Conservation (phyloP, 1,284 basidiomycete genomes). For the Earliella scabrosa region DNA sequence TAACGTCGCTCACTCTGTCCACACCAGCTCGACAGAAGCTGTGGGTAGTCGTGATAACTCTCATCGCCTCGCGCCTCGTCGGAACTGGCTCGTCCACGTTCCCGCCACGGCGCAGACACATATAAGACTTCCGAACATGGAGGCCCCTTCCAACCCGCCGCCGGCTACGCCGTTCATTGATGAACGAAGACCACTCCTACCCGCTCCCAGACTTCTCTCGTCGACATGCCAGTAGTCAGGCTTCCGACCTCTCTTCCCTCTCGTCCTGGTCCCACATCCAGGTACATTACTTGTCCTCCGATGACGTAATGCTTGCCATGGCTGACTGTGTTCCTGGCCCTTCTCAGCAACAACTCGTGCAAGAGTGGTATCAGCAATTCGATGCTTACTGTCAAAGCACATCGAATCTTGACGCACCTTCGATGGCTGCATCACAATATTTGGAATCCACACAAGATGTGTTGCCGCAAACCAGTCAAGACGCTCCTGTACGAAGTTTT, state of each 20-base stretch:
- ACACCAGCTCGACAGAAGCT: conserved; percentile 21
- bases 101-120: conserved; percentile 1
- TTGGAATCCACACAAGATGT: background rate
- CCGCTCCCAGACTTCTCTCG: conserved; percentile 4
- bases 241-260: background rate
- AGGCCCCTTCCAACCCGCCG: background rate
- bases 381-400: background rate
- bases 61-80: conserved; percentile 17
- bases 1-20: conserved; percentile 4
- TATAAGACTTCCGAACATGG: conserved; percentile 10
- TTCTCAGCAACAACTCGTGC: background rate
- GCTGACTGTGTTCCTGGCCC: too few species aligned
- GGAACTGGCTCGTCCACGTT: conserved; percentile 16
- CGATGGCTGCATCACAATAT: too few species aligned
- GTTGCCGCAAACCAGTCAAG: background rate
- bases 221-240: background rate
- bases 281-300: background rate
- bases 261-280: background rate
- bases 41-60: conserved; percentile 15
- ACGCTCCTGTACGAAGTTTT: background rate
- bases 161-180: conserved; percentile 3
- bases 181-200: conserved; percentile 6
- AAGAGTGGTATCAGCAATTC: background rate
- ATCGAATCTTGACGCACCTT: background rate
- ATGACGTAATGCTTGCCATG: background rate